Evolutionary conservation across 805 yeast species (phyloP).

Genomic region (Starmerella khaoyaiensis): DNA sequence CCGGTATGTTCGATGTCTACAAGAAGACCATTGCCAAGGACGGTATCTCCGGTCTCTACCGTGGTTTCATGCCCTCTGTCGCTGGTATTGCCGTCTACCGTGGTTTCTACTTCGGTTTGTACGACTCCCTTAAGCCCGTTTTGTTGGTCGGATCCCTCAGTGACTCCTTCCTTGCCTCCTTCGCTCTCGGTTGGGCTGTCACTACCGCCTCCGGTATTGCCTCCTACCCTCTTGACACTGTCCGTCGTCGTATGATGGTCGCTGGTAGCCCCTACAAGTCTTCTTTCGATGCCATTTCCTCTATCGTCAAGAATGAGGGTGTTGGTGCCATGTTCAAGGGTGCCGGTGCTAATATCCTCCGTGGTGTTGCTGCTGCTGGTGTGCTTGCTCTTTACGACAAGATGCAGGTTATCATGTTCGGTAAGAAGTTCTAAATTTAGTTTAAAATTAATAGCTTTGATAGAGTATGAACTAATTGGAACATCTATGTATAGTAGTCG

Average conservation of each 20-base stretch:
- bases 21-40: conserved; percentile 83
- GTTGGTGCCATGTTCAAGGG: conserved; percentile 82
- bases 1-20: conserved; percentile 89
- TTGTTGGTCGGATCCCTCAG: conserved; percentile 79
- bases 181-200: conserved; percentile 89
- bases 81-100: conserved; percentile 93
- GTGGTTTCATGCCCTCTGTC: conserved; percentile 97
- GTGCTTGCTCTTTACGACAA: conserved; percentile 92
- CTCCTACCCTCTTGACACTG: conserved; percentile 94
- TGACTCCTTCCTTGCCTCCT: conserved; percentile 82
- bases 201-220: conserved; percentile 95
- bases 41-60: conserved; percentile 93
- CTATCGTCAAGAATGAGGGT: conserved; percentile 91
- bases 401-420: conserved; percentile 79
- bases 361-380: conserved; percentile 99
- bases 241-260: conserved; percentile 99
- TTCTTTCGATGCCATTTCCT: conserved; percentile 77
- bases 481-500: too few relatives aligned
- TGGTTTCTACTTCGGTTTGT: conserved; percentile 94
- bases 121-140: conserved; percentile 87
- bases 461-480: too few relatives aligned
- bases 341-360: conserved; percentile 95
- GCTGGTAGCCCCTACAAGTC: conserved; percentile 91
- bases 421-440: conserved; percentile 44
- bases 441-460: neutral